Percentiles rank a stretch among this genome's conserved stretches.
These are phyloP conservation scores for Boletus tylopilopsis DNA, from an alignment of 768 basidiomycete genomes.

Conservation along the genomic window DNA sequence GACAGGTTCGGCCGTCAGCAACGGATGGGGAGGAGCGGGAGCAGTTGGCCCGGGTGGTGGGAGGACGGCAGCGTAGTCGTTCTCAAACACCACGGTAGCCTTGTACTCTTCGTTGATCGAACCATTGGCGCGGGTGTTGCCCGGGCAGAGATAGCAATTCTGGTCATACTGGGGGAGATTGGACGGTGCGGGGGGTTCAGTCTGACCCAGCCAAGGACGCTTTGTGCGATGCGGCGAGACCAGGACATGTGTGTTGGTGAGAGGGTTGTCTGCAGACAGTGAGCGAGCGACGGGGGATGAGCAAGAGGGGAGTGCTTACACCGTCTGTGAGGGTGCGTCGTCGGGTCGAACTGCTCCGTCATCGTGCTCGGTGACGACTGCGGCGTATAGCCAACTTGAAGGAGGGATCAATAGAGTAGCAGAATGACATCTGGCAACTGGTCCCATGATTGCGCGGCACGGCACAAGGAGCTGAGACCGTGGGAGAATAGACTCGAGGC, in stretches of 20 bases:
- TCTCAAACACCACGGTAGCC: slow-evolving; percentile 69
- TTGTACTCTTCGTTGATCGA: slow-evolving; percentile 62
- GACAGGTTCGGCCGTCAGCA: slow-evolving; percentile 63
- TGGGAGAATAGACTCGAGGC: no score
- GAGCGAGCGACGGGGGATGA: neutral
- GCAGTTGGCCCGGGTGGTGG: slow-evolving; percentile 55
- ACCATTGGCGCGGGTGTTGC: slow-evolving; percentile 74
- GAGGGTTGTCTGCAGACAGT: slow-evolving; percentile 63
- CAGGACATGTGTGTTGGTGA: slow-evolving; percentile 71
- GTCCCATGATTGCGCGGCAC: no score
- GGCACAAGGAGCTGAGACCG: no score
- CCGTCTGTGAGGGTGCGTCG: slow-evolving; percentile 66
- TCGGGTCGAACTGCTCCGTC: slow-evolving; percentile 49
- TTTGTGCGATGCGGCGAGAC: slow-evolving; percentile 89
- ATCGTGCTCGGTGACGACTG: slow-evolving; percentile 13
- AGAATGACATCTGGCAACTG: no score
- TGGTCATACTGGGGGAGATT: slow-evolving; percentile 63
- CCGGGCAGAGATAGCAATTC: slow-evolving; percentile 83
- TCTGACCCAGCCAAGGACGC: slow-evolving; percentile 89
- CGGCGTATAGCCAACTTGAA: no score
- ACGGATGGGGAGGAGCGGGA: slow-evolving; percentile 52
- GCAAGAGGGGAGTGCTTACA: slow-evolving; percentile 42
- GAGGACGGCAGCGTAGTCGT: slow-evolving; percentile 81
- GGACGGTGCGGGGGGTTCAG: slow-evolving; percentile 56
- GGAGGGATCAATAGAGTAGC: no score